These are phyloP conservation scores for Macroventuria anomochaeta DNA, from an alignment of 2,329 filamentous ascomycete genomes.

Conservation along the genomic window DNA sequence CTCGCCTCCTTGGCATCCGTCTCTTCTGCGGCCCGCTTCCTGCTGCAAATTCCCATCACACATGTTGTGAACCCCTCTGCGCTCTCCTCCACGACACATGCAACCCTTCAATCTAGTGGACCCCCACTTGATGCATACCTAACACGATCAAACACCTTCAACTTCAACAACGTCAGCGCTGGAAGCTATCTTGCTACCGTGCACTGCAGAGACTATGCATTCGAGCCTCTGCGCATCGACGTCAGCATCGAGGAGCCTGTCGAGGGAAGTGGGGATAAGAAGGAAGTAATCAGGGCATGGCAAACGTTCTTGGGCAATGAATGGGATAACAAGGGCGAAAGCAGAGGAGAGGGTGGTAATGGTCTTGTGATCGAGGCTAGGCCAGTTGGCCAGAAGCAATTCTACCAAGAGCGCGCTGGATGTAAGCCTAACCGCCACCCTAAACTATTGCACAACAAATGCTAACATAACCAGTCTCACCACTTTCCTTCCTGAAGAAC, in stretches of 20 bases:
- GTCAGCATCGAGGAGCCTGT: constrained; percentile 53
- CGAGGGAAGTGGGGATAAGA: constrained; percentile 40
- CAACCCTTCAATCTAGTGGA: constrained; percentile 67
- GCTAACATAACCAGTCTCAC: constrained; percentile 65
- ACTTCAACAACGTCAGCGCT: constrained; percentile 73
- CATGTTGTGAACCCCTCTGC: constrained; percentile 54
- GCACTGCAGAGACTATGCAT: constrained; percentile 74
- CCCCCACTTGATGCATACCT: constrained; percentile 66
- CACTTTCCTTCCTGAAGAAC: constrained; percentile 85
- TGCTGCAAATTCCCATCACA: constrained; percentile 59
- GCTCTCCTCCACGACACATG: constrained; percentile 65
- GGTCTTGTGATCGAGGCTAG: constrained; percentile 65
- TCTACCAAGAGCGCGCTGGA: constrained; percentile 75
- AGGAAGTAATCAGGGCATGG: constrained; percentile 68
- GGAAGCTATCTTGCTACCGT: constrained; percentile 85
- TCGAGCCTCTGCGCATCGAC: constrained; percentile 82
- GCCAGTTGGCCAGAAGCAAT: constrained; percentile 70
- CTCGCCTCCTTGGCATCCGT: constrained; percentile 52
- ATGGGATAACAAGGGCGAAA: constrained; percentile 84
- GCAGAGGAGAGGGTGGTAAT: constrained; percentile 53
- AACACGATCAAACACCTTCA: constrained; percentile 72
- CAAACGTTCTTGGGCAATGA: constrained; percentile 89
- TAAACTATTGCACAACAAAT: neutral
- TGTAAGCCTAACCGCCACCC: constrained; percentile 67
- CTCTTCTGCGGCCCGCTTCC: constrained; percentile 54